Base-by-base conservation (phyloP, 495 filamentous ascomycete genomes). In the Friedmanniomyces endolithicus region DNA sequence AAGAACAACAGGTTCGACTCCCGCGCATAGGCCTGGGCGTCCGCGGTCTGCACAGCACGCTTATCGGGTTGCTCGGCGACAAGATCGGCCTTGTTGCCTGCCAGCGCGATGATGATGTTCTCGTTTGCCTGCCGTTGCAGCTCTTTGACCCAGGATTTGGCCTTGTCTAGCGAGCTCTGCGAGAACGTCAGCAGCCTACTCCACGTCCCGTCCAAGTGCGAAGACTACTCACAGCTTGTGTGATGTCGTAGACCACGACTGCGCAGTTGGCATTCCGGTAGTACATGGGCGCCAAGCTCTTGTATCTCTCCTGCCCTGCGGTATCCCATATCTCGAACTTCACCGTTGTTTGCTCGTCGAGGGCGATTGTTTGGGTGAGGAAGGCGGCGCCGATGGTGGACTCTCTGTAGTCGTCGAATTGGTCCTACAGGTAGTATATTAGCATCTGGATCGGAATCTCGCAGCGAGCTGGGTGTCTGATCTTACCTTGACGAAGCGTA, bases 301-400 rank as follows among this genome's bases (percentile, higher is more conserved):
- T 97, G 75, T 96, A 98, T 63, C 92, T 79, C 67, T 98, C 92
- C 74, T 98, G 92, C 52, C 92, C 92, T 45, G 92, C 92, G 19
- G 92, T 98, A 72, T 98, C 92, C 92, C 92, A 98, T 66, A 98
- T 98, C 74, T 98, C 92, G 66, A 98, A 98, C 74, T 98, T 98
- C 69, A 98, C 90, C 40, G 92, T 98, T 57, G 92, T 96, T 68
- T 79, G 88, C 67, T 97, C 92, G 71, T 96, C 92, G 67, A 97
- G 81, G 55, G 90, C 86, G 66, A 97, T 97, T 48, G 92, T 97
- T 72, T 98, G 92, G 65, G 92, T 98, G 60, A 98, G 78, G 81
- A 98, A 98, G 59, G 92, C 92, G 57, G 92, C 92, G 72, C 92
- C 92, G 75, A 98, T 98, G 43, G 92, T 98, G 39, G 89, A 95